A percentile compares a stretch with the other conserved stretches of the same genome.
Conservation (phyloP, 805 yeast species). For the Cyberlindnera petersonii region DNA sequence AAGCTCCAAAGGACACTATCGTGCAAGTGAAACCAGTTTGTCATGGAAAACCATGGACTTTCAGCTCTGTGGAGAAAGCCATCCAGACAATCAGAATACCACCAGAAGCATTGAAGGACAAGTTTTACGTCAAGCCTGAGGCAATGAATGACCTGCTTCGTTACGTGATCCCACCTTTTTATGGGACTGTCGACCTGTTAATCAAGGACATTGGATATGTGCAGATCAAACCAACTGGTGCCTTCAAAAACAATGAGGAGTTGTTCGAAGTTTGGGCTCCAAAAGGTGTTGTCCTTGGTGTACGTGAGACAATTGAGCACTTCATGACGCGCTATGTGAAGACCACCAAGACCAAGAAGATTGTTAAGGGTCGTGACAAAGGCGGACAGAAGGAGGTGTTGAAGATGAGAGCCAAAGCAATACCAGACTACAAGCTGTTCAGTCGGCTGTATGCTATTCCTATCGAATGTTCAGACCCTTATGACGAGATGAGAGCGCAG, state of each 20-base stretch:
- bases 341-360: slow-evolving; percentile 29
- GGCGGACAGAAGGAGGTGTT: slow-evolving; percentile 14
- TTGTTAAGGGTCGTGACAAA: slow-evolving; percentile 11
- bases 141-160: slow-evolving; percentile 35
- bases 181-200: slow-evolving; percentile 62
- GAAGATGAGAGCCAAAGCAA: slow-evolving; percentile 19
- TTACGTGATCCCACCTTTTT: slow-evolving; percentile 66
- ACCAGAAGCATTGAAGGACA: slow-evolving; percentile 27
- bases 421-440: slow-evolving; percentile 26
- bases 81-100: slow-evolving; percentile 26
- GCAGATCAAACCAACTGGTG: slow-evolving; percentile 57
- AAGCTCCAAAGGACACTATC: slow-evolving; percentile 49
- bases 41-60: slow-evolving; percentile 31
- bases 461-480: slow-evolving; percentile 23
- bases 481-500: slow-evolving; percentile 29
- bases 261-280: slow-evolving; percentile 53
- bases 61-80: slow-evolving; percentile 33
- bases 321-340: slow-evolving; percentile 31
- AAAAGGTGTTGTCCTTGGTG: slow-evolving; percentile 46
- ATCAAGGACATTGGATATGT: slow-evolving; percentile 62
- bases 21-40: slow-evolving; percentile 45
- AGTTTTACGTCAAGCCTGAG: slow-evolving; percentile 27
- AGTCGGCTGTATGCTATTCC: slow-evolving; percentile 25
- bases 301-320: slow-evolving; percentile 49
- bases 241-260: slow-evolving; percentile 29